Evolutionary conservation across 2,329 filamentous ascomycete genomes (phyloP).

Genomic region (Colletotrichum horii): DNA sequence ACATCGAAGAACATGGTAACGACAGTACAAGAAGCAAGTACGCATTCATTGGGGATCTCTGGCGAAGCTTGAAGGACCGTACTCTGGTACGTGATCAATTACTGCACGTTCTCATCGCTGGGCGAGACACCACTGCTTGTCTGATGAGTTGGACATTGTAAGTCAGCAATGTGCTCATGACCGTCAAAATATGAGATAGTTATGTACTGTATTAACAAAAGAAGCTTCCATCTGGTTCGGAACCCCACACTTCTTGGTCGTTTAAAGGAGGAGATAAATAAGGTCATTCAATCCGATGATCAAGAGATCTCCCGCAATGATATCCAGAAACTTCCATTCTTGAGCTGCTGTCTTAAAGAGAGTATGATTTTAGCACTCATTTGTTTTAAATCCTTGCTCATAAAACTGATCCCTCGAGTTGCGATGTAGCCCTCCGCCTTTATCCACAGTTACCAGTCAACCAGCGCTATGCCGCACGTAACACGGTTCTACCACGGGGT

Average conservation of each 20-base stretch:
- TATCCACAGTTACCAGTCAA: conserved; percentile 23
- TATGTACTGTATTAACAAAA: neutral
- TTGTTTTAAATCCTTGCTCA: no score
- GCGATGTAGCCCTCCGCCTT: conserved; percentile 21
- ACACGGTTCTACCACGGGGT: conserved; percentile 4
- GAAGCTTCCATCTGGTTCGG: neutral
- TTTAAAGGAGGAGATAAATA: neutral
- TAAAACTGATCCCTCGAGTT: neutral
- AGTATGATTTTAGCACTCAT: neutral
- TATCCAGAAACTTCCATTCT: neutral
- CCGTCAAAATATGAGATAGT: neutral
- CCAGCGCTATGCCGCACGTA: neutral
- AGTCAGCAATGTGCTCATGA: no score
- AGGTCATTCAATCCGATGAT: neutral
- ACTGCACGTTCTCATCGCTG: conserved; percentile 13
- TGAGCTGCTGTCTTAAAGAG: neutral
- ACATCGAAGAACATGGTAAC: neutral
- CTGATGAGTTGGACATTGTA: conserved; percentile 19
- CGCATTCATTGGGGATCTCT: conserved; percentile 44
- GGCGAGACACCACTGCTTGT: conserved; percentile 22
- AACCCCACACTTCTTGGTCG: neutral
- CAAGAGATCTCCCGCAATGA: neutral
- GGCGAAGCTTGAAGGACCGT: conserved; percentile 8
- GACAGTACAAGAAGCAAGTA: conserved; percentile 40
- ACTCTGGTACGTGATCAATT: conserved; percentile 5